Conservation (phyloP, 345 rosid species). For the Psidium friedrichsthalianum region DNA sequence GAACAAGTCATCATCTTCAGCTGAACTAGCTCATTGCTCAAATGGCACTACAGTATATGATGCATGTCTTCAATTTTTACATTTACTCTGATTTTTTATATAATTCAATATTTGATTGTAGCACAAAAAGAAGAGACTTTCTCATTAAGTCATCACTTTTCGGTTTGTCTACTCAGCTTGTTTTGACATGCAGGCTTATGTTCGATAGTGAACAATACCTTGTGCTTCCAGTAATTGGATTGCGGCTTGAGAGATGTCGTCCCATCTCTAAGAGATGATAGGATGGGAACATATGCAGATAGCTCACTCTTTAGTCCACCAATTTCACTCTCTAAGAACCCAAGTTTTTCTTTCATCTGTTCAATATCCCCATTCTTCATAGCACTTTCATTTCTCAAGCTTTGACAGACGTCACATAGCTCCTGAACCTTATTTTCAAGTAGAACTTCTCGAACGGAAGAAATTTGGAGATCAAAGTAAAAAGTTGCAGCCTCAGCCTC, state of each 20-base stretch:
- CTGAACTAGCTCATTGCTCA: background rate
- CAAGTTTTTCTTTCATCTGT: slow-evolving; percentile 53
- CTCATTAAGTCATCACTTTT: background rate
- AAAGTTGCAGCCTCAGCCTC: slow-evolving; percentile 85
- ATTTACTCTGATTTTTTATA: background rate
- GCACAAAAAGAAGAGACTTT: background rate
- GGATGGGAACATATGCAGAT: slow-evolving; percentile 45
- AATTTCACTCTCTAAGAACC: slow-evolving; percentile 46
- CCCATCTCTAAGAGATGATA: slow-evolving; percentile 42
- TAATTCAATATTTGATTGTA: background rate
- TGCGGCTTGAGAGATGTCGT: slow-evolving; percentile 45
- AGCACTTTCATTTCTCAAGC: slow-evolving; percentile 34
- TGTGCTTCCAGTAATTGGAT: slow-evolving; percentile 13
- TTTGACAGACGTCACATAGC: slow-evolving; percentile 39
- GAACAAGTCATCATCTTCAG: background rate
- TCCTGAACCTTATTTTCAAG: slow-evolving; percentile 53
- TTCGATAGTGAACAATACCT: background rate
- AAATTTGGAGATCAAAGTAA: slow-evolving; percentile 75
- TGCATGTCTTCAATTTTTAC: background rate
- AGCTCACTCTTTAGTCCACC: slow-evolving; percentile 43
- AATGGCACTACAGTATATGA: background rate
- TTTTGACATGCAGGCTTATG: background rate
- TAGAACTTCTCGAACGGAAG: slow-evolving; percentile 56
- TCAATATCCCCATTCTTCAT: slow-evolving; percentile 30
- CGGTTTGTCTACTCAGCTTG: background rate